Conservation (phyloP, 73 alveolate genomes). For the Halteria grandinella region DNA sequence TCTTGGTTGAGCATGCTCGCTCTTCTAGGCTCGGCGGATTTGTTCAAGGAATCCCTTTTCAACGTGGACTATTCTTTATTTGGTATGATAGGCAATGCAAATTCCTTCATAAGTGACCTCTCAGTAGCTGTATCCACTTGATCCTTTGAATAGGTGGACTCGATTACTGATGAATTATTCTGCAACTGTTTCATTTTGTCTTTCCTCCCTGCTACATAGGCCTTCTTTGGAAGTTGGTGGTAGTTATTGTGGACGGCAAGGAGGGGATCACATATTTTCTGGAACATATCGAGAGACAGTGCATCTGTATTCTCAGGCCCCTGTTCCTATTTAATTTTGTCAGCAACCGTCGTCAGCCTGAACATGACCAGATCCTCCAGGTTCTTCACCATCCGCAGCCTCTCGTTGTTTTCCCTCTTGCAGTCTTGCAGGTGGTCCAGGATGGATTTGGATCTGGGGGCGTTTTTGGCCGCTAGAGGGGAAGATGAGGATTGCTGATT, state of each 20-base stretch:
- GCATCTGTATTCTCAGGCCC: too few species aligned
- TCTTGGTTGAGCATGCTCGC: too few species aligned
- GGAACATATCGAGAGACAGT: conserved; percentile 29
- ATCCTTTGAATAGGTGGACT: not conserved
- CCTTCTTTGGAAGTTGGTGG: conserved; percentile 31
- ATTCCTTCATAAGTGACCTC: not conserved
- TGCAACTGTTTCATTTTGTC: not conserved
- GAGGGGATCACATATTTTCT: conserved; percentile 50
- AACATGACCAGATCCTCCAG: conserved; percentile 53
- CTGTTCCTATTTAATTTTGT: conserved; percentile 28
- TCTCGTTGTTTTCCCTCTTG: conserved; percentile 29
- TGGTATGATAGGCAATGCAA: not conserved
- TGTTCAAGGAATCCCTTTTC: not conserved
- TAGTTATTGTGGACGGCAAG: conserved; percentile 30
- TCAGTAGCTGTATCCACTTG: not conserved
- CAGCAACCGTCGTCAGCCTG: conserved; percentile 49
- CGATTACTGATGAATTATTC: too few species aligned
- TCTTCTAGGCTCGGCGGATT: not conserved
- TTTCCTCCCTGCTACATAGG: not conserved
- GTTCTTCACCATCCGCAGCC: conserved; percentile 19
- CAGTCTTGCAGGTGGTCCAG: conserved; percentile 46
- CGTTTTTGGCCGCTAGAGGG: too few species aligned
- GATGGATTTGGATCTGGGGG: conserved; percentile 1
- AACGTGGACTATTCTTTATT: not conserved
- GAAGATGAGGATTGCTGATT: too few species aligned